Evolutionary conservation across 352 stramenopile genomes (phyloP), one percentile per base, ranked within the genome.

Genomic region (Aphanomyces cochlioides): DNA sequence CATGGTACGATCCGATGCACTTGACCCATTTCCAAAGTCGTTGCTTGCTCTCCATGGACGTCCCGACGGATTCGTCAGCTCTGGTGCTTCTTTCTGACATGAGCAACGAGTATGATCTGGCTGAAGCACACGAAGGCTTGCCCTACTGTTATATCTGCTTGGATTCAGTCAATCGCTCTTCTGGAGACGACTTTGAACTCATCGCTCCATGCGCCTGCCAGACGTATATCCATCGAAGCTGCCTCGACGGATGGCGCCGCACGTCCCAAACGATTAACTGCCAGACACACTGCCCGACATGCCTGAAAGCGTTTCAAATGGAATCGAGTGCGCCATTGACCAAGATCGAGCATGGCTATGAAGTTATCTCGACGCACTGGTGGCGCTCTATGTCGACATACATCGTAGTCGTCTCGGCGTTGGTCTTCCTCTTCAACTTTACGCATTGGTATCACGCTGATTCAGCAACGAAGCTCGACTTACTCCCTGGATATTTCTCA

Each of bases 121-220:
- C 28, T 28, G 28, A 28, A 28, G 28, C 28, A 28, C 28, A 50
- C 10, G 2, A 50, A 2, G 43, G 43, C 43, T n/a, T 2, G 43
- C 43, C 43, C 1, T 50, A 50, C 17, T 50, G 43, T n/a, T 67
- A 41, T 41, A 54, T 54, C 60, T 54, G 60, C 37, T 39, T 19
- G 41, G 37, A 57, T 19, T 8, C 60, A 17, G 19, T 34, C 8
- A n/a, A 7, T 8, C 34, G 56, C n/a, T 38, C 56, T 8, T 34
- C n/a, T 15, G 17, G 56, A 7, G 34, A 21, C 12, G 8, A 37
- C 15, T 37, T 37, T 7, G 60, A 67, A 37, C 60, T 67, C 34
- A 67, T 67, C 7, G 60, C 60, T 13, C 60, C 60, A 15, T 67
- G 60, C 47, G 43, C 60, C 7, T 67, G 60, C 47, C 28, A 63